phyloP scores from a whole-genome alignment of 2,329 filamentous ascomycete genomes.

The Tolypocladium paradoxum region DNA sequence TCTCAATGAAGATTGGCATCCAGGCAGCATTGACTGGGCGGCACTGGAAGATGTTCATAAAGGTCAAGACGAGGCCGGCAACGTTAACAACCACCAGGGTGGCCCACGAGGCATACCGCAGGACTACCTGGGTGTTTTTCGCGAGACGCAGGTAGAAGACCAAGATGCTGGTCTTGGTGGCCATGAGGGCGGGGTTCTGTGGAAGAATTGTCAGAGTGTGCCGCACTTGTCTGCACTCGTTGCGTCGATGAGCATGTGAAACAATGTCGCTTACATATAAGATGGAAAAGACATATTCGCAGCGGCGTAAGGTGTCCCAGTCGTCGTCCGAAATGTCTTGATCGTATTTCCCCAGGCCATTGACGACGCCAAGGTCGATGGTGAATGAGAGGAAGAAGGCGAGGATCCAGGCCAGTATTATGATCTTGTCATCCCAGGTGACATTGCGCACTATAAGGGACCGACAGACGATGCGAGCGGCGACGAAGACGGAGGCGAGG shows the following conservation, averaged over 20 bases:
- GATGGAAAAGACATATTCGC: slow-evolving; percentile 55
- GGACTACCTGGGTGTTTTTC: slow-evolving; percentile 62
- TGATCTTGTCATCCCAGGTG: slow-evolving; percentile 70
- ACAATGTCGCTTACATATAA: slow-evolving; percentile 38
- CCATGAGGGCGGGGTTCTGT: slow-evolving; percentile 84
- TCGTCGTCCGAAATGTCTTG: slow-evolving; percentile 41
- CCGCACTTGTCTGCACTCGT: no score
- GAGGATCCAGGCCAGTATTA: slow-evolving; percentile 67
- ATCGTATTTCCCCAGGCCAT: slow-evolving; percentile 61
- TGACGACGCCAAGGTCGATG: slow-evolving; percentile 51
- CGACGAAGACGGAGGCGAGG: slow-evolving; percentile 64
- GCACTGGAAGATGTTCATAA: slow-evolving; percentile 85
- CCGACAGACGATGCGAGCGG: slow-evolving; percentile 62
- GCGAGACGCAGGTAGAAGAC: slow-evolving; percentile 82
- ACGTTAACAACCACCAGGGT: slow-evolving; percentile 69
- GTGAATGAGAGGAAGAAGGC: slow-evolving; percentile 57
- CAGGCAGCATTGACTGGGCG: slow-evolving; percentile 63
- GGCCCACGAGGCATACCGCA: slow-evolving; percentile 72
- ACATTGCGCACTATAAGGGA: slow-evolving; percentile 61
- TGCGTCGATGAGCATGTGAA: not conserved
- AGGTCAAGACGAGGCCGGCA: slow-evolving; percentile 67
- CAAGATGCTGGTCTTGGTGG: slow-evolving; percentile 84
- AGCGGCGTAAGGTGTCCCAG: slow-evolving; percentile 40
- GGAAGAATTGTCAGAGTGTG: no score
- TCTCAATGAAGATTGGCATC: slow-evolving; percentile 22